phyloP scores from a whole-genome alignment of 176 grass and related monocot species.

The Pontederia crassipes region DNA sequence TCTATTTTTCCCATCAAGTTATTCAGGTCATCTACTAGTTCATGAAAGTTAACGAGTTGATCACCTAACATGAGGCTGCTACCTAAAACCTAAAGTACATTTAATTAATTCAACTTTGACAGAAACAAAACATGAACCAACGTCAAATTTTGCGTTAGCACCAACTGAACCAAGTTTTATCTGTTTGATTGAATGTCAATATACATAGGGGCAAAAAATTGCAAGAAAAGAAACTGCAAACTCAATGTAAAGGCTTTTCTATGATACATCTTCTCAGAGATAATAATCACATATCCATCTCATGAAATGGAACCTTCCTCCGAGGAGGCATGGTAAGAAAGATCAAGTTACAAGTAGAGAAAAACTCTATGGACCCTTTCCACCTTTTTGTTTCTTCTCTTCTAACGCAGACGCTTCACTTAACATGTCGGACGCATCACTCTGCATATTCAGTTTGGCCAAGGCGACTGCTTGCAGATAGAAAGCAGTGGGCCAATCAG shows the following conservation, averaged over 20 bases:
- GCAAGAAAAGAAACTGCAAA: background rate
- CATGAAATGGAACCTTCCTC: background rate
- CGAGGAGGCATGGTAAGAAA: background rate
- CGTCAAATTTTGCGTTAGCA: too few relatives aligned
- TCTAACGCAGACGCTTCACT: conserved; percentile 67
- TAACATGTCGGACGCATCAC: conserved; percentile 75
- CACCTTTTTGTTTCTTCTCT: conserved; percentile 61
- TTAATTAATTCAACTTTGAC: too few relatives aligned
- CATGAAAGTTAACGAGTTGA: too few relatives aligned
- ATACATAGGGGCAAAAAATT: background rate
- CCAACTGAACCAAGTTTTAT: too few relatives aligned
- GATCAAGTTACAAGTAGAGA: too few relatives aligned
- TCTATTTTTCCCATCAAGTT: too few relatives aligned
- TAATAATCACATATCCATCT: background rate
- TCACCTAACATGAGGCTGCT: too few relatives aligned
- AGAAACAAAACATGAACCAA: too few relatives aligned
- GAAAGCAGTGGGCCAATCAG: conserved; percentile 90
- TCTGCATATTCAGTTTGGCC: conserved; percentile 77
- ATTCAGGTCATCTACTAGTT: too few relatives aligned
- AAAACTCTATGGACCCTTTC: conserved; percentile 23
- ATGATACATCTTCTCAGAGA: conserved; percentile 2
- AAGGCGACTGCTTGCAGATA: conserved; percentile 93
- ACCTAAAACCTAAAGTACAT: too few relatives aligned
- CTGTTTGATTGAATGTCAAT: conserved; percentile 1
- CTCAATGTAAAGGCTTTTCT: background rate